A percentile compares a stretch with the other conserved stretches of the same genome.
These are phyloP conservation scores for Penicillium sp. DNA, from an alignment of 2,329 filamentous ascomycete genomes.

Conservation along the genomic window DNA sequence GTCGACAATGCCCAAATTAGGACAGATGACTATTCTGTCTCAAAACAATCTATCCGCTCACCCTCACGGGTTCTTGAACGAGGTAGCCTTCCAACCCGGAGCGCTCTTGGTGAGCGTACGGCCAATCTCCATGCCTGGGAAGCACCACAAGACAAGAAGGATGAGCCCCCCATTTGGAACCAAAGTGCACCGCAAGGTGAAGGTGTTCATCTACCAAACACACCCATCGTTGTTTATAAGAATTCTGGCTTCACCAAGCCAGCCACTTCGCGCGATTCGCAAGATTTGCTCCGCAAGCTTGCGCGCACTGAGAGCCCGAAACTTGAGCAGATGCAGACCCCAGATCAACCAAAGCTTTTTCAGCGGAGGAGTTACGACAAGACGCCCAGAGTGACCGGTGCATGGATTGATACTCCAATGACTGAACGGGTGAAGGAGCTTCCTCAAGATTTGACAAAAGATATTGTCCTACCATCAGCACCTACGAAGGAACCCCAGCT, in stretches of 20 bases:
- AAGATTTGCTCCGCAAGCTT: slow-evolving; percentile 46
- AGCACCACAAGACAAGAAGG: slow-evolving; percentile 7
- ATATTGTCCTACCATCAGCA: slow-evolving; percentile 23
- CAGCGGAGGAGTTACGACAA: slow-evolving; percentile 41
- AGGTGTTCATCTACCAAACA: slow-evolving; percentile 39
- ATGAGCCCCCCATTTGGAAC: slow-evolving; percentile 16
- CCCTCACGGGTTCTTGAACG: slow-evolving; percentile 36
- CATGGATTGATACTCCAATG: slow-evolving; percentile 51
- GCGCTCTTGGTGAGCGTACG: slow-evolving; percentile 23
- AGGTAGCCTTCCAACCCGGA: slow-evolving; percentile 23
- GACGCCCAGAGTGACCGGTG: slow-evolving; percentile 48
- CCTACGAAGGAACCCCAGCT: slow-evolving; percentile 9
- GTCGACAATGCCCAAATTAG: slow-evolving; percentile 23
- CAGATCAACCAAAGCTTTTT: slow-evolving; percentile 34
- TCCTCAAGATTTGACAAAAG: slow-evolving; percentile 28
- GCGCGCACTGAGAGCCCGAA: slow-evolving; percentile 42
- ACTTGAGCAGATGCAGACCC: slow-evolving; percentile 34
- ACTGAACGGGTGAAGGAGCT: slow-evolving; percentile 36
- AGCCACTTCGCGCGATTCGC: slow-evolving; percentile 37
- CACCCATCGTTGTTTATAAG: slow-evolving; percentile 41
- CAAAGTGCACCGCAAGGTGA: slow-evolving; percentile 17
- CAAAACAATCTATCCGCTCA: slow-evolving; percentile 27
- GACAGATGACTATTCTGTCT: slow-evolving; percentile 30
- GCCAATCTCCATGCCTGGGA: slow-evolving; percentile 18
- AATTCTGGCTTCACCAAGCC: slow-evolving; percentile 33